Conservation (phyloP, 2,329 filamentous ascomycete genomes). For the Fusarium begoniae region DNA sequence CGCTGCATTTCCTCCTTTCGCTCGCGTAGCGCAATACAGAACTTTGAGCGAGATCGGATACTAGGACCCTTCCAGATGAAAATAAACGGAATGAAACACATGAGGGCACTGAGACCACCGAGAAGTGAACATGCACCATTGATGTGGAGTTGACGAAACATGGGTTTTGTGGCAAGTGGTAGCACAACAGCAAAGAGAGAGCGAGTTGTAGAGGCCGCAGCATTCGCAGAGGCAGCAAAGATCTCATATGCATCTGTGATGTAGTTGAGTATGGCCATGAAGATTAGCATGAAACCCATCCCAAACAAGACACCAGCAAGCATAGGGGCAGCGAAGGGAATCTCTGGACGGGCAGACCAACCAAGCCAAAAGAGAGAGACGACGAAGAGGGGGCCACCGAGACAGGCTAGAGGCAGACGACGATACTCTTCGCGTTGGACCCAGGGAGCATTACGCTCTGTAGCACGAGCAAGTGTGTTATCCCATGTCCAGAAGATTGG, state of each 20-base stretch:
- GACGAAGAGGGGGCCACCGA: slow-evolving; percentile 72
- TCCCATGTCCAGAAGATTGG: slow-evolving; percentile 74
- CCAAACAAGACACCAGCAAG: slow-evolving; percentile 70
- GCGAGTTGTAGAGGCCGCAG: slow-evolving; percentile 85
- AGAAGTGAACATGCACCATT: slow-evolving; percentile 62
- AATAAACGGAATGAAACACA: slow-evolving; percentile 61
- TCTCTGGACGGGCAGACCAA: slow-evolving; percentile 60
- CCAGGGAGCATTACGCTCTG: slow-evolving; percentile 63
- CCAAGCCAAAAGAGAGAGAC: slow-evolving; percentile 69
- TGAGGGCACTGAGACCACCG: slow-evolving; percentile 59
- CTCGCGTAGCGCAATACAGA: slow-evolving; percentile 68
- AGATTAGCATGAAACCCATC: slow-evolving; percentile 68
- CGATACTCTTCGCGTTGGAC: slow-evolving; percentile 70
- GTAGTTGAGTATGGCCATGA: slow-evolving; percentile 72
- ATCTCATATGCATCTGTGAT: slow-evolving; percentile 74
- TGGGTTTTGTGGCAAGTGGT: slow-evolving; percentile 62
- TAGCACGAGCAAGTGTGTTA: slow-evolving; percentile 62
- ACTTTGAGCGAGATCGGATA: slow-evolving; percentile 66
- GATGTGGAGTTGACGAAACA: slow-evolving; percentile 60
- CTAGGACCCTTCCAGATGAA: slow-evolving; percentile 64
- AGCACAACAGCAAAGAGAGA: slow-evolving; percentile 89
- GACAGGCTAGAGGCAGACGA: slow-evolving; percentile 74
- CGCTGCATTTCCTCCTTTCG: slow-evolving; percentile 58
- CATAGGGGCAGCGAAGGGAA: slow-evolving; percentile 66
- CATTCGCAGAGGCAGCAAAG: slow-evolving; percentile 78